phyloP scores from a whole-genome alignment of 1,139 yeast genomes.

The Eremothecium sinecaudum region DNA sequence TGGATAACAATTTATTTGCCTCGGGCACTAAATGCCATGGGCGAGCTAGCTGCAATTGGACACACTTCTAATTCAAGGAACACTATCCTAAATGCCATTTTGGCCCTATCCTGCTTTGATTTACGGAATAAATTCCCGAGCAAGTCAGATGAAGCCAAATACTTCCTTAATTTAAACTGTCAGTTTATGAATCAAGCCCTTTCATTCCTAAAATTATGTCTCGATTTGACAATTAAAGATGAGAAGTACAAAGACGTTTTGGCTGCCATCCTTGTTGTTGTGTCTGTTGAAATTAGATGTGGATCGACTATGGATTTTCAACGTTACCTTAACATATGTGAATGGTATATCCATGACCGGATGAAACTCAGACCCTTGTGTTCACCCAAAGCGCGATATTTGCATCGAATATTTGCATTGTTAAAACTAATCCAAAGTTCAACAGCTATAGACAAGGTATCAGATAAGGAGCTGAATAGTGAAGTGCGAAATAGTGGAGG shows the following conservation, averaged over 20 bases:
- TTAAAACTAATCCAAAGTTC: conserved; percentile 67
- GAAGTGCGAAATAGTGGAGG: conserved; percentile 3
- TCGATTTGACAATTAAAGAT: conserved; percentile 32
- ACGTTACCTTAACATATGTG: conserved; percentile 67
- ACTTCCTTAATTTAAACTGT: conserved; percentile 62
- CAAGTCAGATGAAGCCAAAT: conserved; percentile 47
- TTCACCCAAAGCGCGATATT: conserved; percentile 64
- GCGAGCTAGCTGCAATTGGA: conserved; percentile 70
- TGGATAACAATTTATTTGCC: conserved; percentile 84
- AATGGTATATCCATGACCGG: conserved; percentile 59
- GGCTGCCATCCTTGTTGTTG: conserved; percentile 80
- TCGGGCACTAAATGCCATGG: conserved; percentile 64
- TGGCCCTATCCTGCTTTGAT: conserved; percentile 78
- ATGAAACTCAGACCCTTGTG: conserved; percentile 57
- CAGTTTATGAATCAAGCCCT: conserved; percentile 69
- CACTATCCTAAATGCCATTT: conserved; percentile 65
- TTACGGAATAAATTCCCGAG: conserved; percentile 55
- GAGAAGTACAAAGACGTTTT: conserved; percentile 79
- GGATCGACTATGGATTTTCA: conserved; percentile 86
- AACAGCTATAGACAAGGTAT: conserved; percentile 44
- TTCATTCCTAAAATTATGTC: conserved; percentile 56
- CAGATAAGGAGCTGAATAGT: conserved; percentile 22
- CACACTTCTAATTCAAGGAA: conserved; percentile 67
- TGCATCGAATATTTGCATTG: conserved; percentile 72
- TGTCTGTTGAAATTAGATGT: conserved; percentile 80